Percentiles rank a stretch among this genome's conserved stretches.
Evolutionary conservation across 192 early-diverging fungal species (phyloP).

Genomic region (Glomus cerebriforme): DNA sequence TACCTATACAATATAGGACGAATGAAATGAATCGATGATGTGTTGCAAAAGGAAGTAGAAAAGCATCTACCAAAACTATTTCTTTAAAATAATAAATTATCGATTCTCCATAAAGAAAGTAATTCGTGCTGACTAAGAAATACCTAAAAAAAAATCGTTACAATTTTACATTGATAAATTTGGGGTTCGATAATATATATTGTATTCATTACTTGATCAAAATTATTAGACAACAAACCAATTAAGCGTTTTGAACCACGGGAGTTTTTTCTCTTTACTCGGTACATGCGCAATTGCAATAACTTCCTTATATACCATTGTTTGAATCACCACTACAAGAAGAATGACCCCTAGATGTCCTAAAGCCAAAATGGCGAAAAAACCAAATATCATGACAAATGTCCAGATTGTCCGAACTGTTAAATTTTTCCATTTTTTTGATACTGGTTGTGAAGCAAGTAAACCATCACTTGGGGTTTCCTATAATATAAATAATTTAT

Average conservation of each 20-base stretch:
- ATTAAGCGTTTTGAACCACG: slow-evolving; percentile 91
- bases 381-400: slow-evolving; percentile 86
- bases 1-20: slow-evolving; percentile 81
- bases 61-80: slow-evolving; percentile 81
- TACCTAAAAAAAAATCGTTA: slow-evolving; percentile 54
- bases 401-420: slow-evolving; percentile 83
- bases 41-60: slow-evolving; percentile 79
- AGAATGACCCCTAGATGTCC: slow-evolving; percentile 88
- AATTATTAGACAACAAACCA: slow-evolving; percentile 57
- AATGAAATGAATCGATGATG: slow-evolving; percentile 96
- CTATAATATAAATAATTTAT: neutral
- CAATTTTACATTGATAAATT: neutral
- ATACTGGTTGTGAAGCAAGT: slow-evolving; percentile 48
- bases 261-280: slow-evolving; percentile 80
- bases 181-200: neutral
- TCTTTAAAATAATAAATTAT: slow-evolving; percentile 88
- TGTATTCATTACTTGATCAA: neutral
- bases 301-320: slow-evolving; percentile 90
- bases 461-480: slow-evolving; percentile 27
- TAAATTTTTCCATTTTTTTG: slow-evolving; percentile 78
- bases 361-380: slow-evolving; percentile 70
- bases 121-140: slow-evolving; percentile 87
- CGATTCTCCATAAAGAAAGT: slow-evolving; percentile 94
- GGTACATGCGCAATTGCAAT: slow-evolving; percentile 84
- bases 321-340: slow-evolving; percentile 82